These are phyloP conservation scores for Magnusiomyces fungicola DNA, from an alignment of 1,139 yeast genomes.

Conservation along the genomic window DNA sequence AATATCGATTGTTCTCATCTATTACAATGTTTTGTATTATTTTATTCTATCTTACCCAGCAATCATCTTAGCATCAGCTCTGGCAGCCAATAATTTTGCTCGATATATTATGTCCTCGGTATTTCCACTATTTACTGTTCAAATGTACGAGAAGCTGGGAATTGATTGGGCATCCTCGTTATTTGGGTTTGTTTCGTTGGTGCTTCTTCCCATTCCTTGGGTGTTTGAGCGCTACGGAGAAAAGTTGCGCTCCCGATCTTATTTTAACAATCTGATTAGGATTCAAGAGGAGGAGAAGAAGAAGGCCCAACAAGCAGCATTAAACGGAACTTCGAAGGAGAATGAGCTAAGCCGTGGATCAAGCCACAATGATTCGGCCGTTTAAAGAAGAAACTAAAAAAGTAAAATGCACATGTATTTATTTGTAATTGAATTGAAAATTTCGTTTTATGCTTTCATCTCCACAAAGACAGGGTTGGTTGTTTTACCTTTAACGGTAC, in stretches of 20 bases:
- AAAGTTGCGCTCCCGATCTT: conserved; percentile 39
- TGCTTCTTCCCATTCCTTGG: conserved; percentile 61
- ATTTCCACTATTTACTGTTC: conserved; percentile 67
- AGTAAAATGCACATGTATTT: no score
- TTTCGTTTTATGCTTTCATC: no score
- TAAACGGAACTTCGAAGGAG: no score
- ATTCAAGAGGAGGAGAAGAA: conserved; percentile 4
- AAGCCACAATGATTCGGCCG: no score
- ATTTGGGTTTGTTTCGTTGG: conserved; percentile 49
- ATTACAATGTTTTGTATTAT: conserved; percentile 62
- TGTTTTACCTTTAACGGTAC: no score
- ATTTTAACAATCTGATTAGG: conserved; percentile 9
- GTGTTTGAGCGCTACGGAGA: conserved; percentile 53
- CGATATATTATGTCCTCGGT: conserved; percentile 66
- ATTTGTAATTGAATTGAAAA: no score
- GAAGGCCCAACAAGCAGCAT: not conserved
- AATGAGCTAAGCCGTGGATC: no score
- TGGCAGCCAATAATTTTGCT: conserved; percentile 69
- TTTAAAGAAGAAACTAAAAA: no score
- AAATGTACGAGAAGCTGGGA: conserved; percentile 49
- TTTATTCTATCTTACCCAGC: conserved; percentile 70
- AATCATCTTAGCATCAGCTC: conserved; percentile 60
- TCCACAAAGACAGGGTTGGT: no score
- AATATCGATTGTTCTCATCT: conserved; percentile 60
- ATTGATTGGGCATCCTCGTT: conserved; percentile 58